Conservation (phyloP, 2,329 filamentous ascomycete genomes). For the Fusarium succisae region DNA sequence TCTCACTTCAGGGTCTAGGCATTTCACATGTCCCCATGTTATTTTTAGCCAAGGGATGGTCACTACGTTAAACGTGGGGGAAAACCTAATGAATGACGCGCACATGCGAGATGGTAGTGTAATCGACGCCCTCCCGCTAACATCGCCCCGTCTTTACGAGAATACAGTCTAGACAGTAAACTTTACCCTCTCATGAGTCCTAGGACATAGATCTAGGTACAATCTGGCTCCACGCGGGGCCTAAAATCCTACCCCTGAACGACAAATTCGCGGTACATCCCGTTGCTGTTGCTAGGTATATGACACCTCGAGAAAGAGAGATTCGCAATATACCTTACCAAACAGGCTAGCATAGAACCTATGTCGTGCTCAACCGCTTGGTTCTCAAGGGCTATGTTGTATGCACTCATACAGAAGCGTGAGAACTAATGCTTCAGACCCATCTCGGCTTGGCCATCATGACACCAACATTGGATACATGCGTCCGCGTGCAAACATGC, state of each 20-base stretch:
- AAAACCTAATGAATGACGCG: slow-evolving; percentile 29
- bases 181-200: neutral
- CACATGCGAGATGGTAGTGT: slow-evolving; percentile 34
- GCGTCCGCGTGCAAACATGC: neutral
- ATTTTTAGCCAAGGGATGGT: neutral
- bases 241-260: slow-evolving; percentile 7
- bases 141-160: slow-evolving; percentile 15
- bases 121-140: slow-evolving; percentile 16
- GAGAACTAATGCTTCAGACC: neutral
- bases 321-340: slow-evolving; percentile 3
- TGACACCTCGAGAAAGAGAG: slow-evolving; percentile 28
- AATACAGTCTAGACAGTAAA: slow-evolving; percentile 9
- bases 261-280: neutral
- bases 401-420: neutral
- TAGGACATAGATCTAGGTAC: slow-evolving; percentile 26
- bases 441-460: slow-evolving; percentile 11
- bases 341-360: slow-evolving; percentile 5
- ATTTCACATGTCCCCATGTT: neutral
- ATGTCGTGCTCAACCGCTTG: slow-evolving; percentile 8
- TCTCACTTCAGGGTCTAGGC: neutral
- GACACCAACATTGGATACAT: slow-evolving; percentile 20
- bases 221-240: slow-evolving; percentile 12
- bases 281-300: slow-evolving; percentile 12
- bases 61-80: slow-evolving; percentile 1
- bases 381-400: too few species aligned